A percentile compares a stretch with the other conserved stretches of the same genome.
Conservation (phyloP, 331 rosid species). For the Spiraea crenata region DNA sequence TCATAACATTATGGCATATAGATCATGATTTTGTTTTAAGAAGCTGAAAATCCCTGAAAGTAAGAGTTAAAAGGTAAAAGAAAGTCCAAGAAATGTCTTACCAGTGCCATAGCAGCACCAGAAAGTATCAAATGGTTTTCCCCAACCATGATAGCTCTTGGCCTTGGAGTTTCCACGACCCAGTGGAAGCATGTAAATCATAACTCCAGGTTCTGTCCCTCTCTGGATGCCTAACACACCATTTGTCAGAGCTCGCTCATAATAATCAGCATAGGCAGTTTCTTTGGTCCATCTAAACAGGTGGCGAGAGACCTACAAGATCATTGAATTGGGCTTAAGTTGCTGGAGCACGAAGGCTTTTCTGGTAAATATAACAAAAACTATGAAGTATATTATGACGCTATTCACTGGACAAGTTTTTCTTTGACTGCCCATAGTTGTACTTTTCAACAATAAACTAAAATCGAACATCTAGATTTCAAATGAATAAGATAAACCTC, state of each 20-base stretch:
- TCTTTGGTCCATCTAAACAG: constrained; percentile 88
- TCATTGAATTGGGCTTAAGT: constrained; percentile 15
- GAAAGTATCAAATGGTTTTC: constrained; percentile 49
- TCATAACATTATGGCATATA: not conserved
- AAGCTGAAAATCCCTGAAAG: not conserved
- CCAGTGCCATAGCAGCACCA: constrained; percentile 99
- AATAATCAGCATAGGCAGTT: constrained; percentile 74
- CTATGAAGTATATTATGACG: not conserved
- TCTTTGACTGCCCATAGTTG: not conserved
- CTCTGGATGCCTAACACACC: constrained; percentile 86
- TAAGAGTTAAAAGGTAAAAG: not conserved
- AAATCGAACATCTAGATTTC: not conserved
- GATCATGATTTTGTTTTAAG: not conserved
- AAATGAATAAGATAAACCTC: not conserved
- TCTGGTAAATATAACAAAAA: not conserved
- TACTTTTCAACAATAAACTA: constrained; percentile 4
- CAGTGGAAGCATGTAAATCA: constrained; percentile 90
- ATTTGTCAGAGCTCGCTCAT: constrained; percentile 84
- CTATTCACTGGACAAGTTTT: not conserved
- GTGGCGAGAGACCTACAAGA: constrained; percentile 75
- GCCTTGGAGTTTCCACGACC: constrained; percentile 75
- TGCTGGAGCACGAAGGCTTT: not conserved
- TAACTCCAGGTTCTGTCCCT: constrained; percentile 92
- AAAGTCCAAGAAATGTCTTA: constrained; percentile 10
- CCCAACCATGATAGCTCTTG: constrained; percentile 63